phyloP scores from a whole-genome alignment of 306 rosid genomes.

The Arachis stenosperma region DNA sequence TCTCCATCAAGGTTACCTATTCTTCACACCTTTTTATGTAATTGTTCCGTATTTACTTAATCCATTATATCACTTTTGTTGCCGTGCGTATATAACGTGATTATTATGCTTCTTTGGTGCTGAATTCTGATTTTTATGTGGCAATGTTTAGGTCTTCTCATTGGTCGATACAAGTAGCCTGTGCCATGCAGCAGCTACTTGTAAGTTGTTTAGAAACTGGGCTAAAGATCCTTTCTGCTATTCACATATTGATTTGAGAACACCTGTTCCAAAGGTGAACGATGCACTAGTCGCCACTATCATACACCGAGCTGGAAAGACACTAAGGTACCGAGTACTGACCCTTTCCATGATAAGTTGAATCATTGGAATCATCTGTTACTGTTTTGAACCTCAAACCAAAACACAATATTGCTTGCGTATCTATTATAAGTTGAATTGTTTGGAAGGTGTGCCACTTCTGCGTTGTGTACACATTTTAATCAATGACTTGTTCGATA shows the following conservation, averaged over 20 bases:
- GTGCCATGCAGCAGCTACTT: constrained; percentile 85
- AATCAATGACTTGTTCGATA: neutral
- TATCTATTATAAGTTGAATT: constrained; percentile 1
- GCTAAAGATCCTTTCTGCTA: constrained; percentile 93
- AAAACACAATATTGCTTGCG: neutral
- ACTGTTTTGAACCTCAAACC: neutral
- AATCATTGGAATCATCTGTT: too few species aligned
- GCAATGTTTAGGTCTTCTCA: constrained; percentile 74
- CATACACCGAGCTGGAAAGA: constrained; percentile 94
- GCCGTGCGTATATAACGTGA: too few species aligned
- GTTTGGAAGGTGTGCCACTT: constrained; percentile 26
- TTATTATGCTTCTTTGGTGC: neutral
- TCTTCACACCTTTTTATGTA: neutral
- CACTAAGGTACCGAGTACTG: constrained; percentile 61
- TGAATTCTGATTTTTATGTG: constrained; percentile 25
- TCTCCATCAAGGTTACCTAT: constrained; percentile 72
- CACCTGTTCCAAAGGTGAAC: constrained; percentile 86
- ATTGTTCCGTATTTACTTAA: constrained; percentile 12
- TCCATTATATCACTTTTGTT: neutral
- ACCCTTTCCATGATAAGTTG: constrained; percentile 25
- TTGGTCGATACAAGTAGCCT: constrained; percentile 92
- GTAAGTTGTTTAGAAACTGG: constrained; percentile 88
- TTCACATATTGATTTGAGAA: constrained; percentile 77
- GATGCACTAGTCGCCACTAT: constrained; percentile 93
- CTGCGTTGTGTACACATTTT: neutral